phyloP scores from a whole-genome alignment of 257 asterid genomes.

The Osmanthus fragrans region DNA sequence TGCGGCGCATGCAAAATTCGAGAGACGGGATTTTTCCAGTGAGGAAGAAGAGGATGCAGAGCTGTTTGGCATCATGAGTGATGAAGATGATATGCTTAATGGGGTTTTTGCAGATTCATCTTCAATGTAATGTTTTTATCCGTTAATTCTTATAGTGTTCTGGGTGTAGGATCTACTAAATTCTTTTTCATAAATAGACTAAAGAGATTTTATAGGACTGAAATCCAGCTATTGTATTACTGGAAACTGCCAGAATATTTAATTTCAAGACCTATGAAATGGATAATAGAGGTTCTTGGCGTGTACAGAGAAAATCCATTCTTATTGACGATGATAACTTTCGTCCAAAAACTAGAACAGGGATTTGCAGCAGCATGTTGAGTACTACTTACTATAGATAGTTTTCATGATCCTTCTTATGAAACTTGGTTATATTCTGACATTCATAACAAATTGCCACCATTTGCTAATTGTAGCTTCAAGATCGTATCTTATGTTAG shows the following conservation, averaged over 20 bases:
- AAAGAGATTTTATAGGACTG: conserved; percentile 27
- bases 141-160: conserved; percentile 38
- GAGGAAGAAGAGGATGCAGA: conserved; percentile 65
- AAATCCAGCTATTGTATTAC: conserved; percentile 25
- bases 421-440: neutral
- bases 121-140: conserved; percentile 46
- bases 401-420: neutral
- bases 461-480: neutral
- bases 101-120: conserved; percentile 67
- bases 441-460: neutral
- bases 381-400: conserved; percentile 10
- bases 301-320: conserved; percentile 34
- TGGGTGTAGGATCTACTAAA: conserved; percentile 44
- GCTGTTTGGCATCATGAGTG: conserved; percentile 42
- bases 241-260: conserved; percentile 26
- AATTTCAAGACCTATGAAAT: conserved; percentile 31
- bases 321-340: conserved; percentile 28
- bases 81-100: conserved; percentile 64
- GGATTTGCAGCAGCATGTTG: conserved; percentile 22
- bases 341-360: conserved; percentile 26
- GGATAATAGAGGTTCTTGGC: conserved; percentile 33
- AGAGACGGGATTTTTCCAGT: conserved; percentile 48
- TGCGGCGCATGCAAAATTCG: conserved; percentile 73
- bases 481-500: conserved; percentile 1
- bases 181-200: conserved; percentile 18